Conservation (phyloP, 495 filamentous ascomycete species). For the Tuber borchii region DNA sequence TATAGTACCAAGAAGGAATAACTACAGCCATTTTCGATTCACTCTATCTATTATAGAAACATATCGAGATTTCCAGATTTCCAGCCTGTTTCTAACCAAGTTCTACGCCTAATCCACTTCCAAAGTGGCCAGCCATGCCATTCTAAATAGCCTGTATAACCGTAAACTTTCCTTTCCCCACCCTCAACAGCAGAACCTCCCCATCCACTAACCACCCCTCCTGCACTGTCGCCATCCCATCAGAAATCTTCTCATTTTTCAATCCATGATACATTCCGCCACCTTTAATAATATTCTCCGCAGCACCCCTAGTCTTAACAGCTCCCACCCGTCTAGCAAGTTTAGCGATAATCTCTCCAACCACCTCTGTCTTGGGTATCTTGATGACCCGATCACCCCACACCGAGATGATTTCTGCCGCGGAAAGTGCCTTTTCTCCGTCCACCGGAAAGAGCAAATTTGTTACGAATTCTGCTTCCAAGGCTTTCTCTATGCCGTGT, state of each 20-base stretch:
- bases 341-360: constrained; percentile 35
- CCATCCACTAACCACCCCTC: constrained; percentile 37
- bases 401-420: constrained; percentile 21
- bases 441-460: constrained; percentile 26
- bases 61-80: no score
- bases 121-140: not conserved
- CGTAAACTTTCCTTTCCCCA: constrained; percentile 40
- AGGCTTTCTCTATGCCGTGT: constrained; percentile 60
- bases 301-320: constrained; percentile 28
- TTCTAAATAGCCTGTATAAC: constrained; percentile 20
- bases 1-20: not conserved
- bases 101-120: not conserved
- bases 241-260: constrained; percentile 18
- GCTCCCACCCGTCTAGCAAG: constrained; percentile 22
- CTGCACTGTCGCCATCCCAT: constrained; percentile 21
- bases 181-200: constrained; percentile 34
- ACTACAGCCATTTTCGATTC: not conserved
- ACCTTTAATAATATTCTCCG: constrained; percentile 29
- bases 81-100: no score
- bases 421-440: constrained; percentile 11
- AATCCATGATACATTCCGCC: constrained; percentile 38
- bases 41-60: not conserved
- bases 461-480: constrained; percentile 50
- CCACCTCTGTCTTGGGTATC: constrained; percentile 22
- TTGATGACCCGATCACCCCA: constrained; percentile 24